These are phyloP conservation scores for Ochromonas danica DNA, from an alignment of 108 stramenopile species.

Conservation along the genomic window DNA sequence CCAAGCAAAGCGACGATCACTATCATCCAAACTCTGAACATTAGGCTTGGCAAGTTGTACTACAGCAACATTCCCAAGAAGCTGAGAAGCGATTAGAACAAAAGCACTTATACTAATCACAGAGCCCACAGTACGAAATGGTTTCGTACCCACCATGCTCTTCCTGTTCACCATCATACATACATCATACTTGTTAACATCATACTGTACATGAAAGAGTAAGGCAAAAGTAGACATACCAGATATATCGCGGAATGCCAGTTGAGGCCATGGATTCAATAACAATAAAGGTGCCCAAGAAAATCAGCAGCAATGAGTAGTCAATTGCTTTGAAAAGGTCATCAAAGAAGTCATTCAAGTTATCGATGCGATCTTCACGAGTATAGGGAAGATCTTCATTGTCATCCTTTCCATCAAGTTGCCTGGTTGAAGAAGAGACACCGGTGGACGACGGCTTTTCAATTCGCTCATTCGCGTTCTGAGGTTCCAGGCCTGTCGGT, in stretches of 20 bases:
- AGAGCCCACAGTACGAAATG: constrained; percentile 24
- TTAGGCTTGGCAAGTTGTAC: constrained; percentile 32
- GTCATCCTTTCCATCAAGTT: neutral
- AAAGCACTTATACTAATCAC: neutral
- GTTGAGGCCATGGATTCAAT: constrained; percentile 11
- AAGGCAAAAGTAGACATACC: constrained; percentile 26
- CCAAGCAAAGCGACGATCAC: constrained; percentile 1
- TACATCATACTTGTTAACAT: neutral
- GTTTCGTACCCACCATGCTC: neutral
- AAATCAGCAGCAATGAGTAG: constrained; percentile 11
- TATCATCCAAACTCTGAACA: neutral
- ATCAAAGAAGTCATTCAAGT: constrained; percentile 30
- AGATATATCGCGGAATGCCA: constrained; percentile 18
- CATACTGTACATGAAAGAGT: constrained; percentile 50
- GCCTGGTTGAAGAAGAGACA: neutral
- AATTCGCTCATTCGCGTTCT: neutral
- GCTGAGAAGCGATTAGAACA: constrained; percentile 18
- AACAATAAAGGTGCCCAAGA: constrained; percentile 31
- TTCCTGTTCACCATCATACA: neutral
- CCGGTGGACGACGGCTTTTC: too few species aligned
- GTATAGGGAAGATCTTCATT: neutral
- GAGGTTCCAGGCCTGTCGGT: neutral
- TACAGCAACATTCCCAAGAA: constrained; percentile 35
- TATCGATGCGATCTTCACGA: neutral
- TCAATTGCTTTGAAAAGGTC: constrained; percentile 32